Base-by-base conservation (phyloP, 768 basidiomycete species). In the Mycena maculata region DNA sequence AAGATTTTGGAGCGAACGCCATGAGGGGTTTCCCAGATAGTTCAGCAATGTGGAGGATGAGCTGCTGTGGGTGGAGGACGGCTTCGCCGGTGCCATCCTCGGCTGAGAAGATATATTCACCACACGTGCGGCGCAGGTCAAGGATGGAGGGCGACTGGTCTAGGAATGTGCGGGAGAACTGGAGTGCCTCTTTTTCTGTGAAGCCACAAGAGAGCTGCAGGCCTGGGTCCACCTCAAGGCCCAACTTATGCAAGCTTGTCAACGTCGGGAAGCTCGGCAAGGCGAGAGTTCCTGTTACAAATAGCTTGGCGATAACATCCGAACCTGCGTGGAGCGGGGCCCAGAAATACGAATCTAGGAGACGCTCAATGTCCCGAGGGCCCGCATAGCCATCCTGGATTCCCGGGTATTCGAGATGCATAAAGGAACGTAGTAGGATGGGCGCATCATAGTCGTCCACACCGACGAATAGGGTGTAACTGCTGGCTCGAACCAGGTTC, bases 391-490 rank as follows among this genome's bases (percentile, higher is more conserved):
- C 9, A 11, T 23, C 27, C 9, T 8, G 22, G 6, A 30, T 20
- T 3, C 4, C 27, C 18, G 47, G 45, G n/a, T n/a, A n/a, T n/a
- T n/a, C n/a, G n/a, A n/a, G n/a, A n/a, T n/a, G n/a, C n/a, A n/a
- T n/a, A n/a, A n/a, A n/a, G n/a, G n/a, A n/a, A n/a, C n/a, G n/a
- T n/a, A n/a, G n/a, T 11, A 25, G 55, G 39, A 41, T 18, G 5
- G 47, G 63, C n/a, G 54, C 36, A n/a, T 64, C 62, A 36, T 56
- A 64, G 12, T 55, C 33, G 27, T 64, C 62, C 3, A 64, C 48
- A 5, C 55, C 48, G 27, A 64, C 48, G 22, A 57, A 64, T 10
- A 57, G 38, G 9, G 54, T 64, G 36, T 58, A 23, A 2, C 23
- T n/a, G 18, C 20, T 3, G 13, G 36, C 2, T 15, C 31, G 6